These are phyloP conservation scores for Pestalotiopsis sp. DNA, from an alignment of 2,329 filamentous ascomycete species.

Conservation along the genomic window DNA sequence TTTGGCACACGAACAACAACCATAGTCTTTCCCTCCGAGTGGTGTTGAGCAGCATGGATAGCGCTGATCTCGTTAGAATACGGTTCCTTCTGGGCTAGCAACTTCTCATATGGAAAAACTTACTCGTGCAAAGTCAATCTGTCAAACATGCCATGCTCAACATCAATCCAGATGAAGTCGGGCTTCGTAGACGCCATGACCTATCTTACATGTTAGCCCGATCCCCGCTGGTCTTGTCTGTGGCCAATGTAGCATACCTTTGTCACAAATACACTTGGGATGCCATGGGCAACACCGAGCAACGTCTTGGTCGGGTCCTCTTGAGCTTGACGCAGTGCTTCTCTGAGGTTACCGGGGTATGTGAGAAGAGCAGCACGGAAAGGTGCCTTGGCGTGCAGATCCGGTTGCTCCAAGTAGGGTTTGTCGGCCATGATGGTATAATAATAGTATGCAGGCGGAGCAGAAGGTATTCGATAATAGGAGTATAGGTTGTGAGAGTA, in stretches of 20 bases:
- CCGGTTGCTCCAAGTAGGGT: constrained; percentile 17
- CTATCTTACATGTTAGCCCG: background rate
- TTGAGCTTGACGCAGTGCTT: constrained; percentile 16
- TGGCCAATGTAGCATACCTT: constrained; percentile 12
- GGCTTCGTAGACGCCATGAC: constrained; percentile 18
- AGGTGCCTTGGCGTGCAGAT: constrained; percentile 17
- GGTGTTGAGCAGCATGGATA: constrained; percentile 23
- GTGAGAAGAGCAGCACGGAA: constrained; percentile 19
- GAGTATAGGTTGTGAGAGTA: background rate
- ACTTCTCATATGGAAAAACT: background rate
- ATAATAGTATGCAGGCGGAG: background rate
- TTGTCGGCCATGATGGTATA: constrained; percentile 12
- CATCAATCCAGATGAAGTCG: constrained; percentile 24
- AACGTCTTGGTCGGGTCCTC: constrained; percentile 19
- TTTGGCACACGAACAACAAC: constrained; percentile 23
- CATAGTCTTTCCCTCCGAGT: constrained; percentile 25
- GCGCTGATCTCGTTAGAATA: constrained; percentile 13
- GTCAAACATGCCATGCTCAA: constrained; percentile 19
- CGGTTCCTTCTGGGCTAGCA: background rate
- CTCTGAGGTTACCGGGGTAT: constrained; percentile 18
- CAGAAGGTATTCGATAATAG: background rate
- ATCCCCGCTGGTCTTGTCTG: background rate
- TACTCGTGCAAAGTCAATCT: constrained; percentile 18
- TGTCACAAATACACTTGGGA: constrained; percentile 19
- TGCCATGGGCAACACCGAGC: constrained; percentile 20